Evolutionary conservation across 768 basidiomycete species (phyloP).

Genomic region (Trametes villosa): DNA sequence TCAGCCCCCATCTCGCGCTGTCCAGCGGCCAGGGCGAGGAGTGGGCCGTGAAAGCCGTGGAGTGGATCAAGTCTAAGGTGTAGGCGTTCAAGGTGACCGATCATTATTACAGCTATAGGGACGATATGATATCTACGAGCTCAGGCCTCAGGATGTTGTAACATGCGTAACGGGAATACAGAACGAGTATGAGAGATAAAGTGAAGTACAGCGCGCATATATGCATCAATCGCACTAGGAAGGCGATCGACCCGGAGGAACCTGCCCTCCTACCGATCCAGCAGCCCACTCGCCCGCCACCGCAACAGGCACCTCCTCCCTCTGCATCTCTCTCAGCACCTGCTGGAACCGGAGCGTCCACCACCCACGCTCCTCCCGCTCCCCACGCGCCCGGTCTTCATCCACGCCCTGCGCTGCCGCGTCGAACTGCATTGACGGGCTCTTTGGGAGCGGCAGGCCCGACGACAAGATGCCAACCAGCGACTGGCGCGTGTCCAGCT

Average conservation of each 20-base stretch:
- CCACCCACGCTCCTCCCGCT: slow-evolving; percentile 74
- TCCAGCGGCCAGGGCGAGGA: slow-evolving; percentile 61
- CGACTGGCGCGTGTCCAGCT: slow-evolving; percentile 38
- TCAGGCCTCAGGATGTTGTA: background rate
- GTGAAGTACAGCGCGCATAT: background rate
- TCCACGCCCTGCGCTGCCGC: slow-evolving; percentile 13
- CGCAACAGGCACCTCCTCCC: slow-evolving; percentile 24
- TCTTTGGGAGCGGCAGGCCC: slow-evolving; percentile 67
- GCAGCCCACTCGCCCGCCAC: background rate
- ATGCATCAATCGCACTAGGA: too few relatives aligned
- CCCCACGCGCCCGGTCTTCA: slow-evolving; percentile 43
- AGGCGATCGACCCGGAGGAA: too few relatives aligned
- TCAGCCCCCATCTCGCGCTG: slow-evolving; percentile 56
- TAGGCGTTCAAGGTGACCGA: background rate
- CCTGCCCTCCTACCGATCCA: too few relatives aligned
- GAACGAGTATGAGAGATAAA: background rate
- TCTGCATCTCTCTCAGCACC: slow-evolving; percentile 58
- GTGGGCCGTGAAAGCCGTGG: slow-evolving; percentile 55
- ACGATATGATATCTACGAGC: background rate
- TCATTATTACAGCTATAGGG: background rate
- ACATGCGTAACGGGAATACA: too few relatives aligned
- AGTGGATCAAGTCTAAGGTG: slow-evolving; percentile 27
- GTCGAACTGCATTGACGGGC: slow-evolving; percentile 65
- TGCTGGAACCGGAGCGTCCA: slow-evolving; percentile 72
- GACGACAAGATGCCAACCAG: slow-evolving; percentile 46